phyloP scores from a whole-genome alignment of 495 filamentous ascomycete species.

The Penicillium desertorum region DNA sequence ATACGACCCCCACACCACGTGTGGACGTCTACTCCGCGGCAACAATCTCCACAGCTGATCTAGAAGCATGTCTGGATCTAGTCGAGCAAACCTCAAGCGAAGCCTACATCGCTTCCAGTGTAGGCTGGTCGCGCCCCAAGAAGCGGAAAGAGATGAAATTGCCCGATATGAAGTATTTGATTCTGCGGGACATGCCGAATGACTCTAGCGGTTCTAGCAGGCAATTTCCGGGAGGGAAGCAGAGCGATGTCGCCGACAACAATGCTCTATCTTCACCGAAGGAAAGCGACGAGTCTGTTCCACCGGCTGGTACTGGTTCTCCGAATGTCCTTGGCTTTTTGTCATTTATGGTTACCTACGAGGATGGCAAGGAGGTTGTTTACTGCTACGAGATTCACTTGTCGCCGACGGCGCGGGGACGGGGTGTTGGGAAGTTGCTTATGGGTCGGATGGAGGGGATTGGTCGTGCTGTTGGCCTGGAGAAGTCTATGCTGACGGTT shows the following conservation, averaged over 20 bases:
- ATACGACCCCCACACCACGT: background rate
- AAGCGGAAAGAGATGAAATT: slow-evolving; percentile 78
- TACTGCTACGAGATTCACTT: slow-evolving; percentile 93
- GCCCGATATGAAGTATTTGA: slow-evolving; percentile 64
- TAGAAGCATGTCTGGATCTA: slow-evolving; percentile 67
- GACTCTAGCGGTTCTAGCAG: background rate
- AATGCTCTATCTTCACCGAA: background rate
- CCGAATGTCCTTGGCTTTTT: slow-evolving; percentile 60
- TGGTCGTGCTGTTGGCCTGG: slow-evolving; percentile 46
- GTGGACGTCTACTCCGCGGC: slow-evolving; percentile 46
- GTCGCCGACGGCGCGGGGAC: slow-evolving; percentile 49
- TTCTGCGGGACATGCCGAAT: slow-evolving; percentile 42
- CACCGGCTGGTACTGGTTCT: too few relatives aligned
- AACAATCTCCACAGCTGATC: slow-evolving; percentile 49
- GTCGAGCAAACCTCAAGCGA: slow-evolving; percentile 65
- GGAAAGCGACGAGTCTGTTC: background rate
- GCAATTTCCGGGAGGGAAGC: background rate
- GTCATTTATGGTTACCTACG: slow-evolving; percentile 81
- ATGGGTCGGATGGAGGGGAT: slow-evolving; percentile 46
- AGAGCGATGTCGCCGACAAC: background rate
- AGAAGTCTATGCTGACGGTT: slow-evolving; percentile 83
- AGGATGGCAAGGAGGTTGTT: slow-evolving; percentile 69
- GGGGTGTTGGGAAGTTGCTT: slow-evolving; percentile 41
- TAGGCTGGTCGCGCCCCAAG: slow-evolving; percentile 66
- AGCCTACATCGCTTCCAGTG: slow-evolving; percentile 63